These are phyloP conservation scores for Paratinospora sagittata DNA, from an alignment of 164 flowering plant genomes.

Conservation along the genomic window DNA sequence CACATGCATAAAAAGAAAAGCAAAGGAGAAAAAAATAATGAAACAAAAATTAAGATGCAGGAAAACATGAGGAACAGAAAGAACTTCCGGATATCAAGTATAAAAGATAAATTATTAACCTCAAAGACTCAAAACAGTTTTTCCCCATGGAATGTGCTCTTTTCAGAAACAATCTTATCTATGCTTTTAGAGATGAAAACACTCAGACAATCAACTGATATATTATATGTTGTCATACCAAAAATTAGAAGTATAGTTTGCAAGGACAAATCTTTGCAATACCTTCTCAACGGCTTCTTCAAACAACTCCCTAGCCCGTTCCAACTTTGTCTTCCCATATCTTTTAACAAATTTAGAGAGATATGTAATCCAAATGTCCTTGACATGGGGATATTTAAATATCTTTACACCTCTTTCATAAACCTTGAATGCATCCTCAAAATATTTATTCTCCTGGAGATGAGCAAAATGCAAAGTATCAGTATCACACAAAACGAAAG, in stretches of 20 bases:
- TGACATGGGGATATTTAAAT: conserved; percentile 94
- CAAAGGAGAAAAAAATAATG: no score
- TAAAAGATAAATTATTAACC: background rate
- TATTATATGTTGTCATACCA: background rate
- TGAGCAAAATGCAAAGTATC: conserved; percentile 10
- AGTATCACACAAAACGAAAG: background rate
- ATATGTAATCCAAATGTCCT: conserved; percentile 94
- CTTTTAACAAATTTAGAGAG: conserved; percentile 90
- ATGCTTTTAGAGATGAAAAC: background rate
- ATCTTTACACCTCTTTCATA: conserved; percentile 97
- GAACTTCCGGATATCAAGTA: background rate
- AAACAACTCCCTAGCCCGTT: conserved; percentile 86
- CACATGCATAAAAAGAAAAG: no score
- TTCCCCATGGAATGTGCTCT: no score
- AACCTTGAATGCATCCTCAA: conserved; percentile 92
- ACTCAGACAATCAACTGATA: background rate
- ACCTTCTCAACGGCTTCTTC: conserved; percentile 91
- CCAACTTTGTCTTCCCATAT: conserved; percentile 77
- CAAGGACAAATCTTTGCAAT: conserved; percentile 12
- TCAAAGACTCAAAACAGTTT: background rate
- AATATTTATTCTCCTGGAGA: conserved; percentile 79
- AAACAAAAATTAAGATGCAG: background rate
- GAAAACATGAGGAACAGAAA: background rate
- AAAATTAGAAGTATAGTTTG: background rate
- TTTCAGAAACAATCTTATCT: background rate